Percentiles rank a stretch among this genome's conserved stretches.
phyloP scores from a whole-genome alignment of 225 moss, liverwort and hornwort genomes.

The Ulota crispa region DNA sequence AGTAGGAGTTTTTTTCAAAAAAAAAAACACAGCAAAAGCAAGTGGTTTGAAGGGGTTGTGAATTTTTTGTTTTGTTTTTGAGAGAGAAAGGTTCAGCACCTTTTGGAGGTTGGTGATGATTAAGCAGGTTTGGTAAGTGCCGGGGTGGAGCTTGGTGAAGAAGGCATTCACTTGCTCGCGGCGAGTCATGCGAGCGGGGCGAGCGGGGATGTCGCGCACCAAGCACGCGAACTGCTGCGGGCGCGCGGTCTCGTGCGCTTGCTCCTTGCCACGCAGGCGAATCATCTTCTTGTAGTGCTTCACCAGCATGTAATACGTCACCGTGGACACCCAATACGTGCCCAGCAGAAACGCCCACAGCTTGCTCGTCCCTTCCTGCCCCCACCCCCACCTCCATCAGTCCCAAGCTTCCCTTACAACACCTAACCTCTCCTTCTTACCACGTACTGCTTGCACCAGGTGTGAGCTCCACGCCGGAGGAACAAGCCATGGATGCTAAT shows the following conservation, averaged over 20 bases:
- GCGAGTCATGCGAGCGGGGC: slow-evolving; percentile 29
- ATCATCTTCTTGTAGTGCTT: slow-evolving; percentile 64
- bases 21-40: neutral
- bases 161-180: slow-evolving; percentile 52
- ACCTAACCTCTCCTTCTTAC: too few relatives aligned
- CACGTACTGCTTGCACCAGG: too few relatives aligned
- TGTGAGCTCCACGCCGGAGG: too few relatives aligned
- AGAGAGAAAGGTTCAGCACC: slow-evolving; percentile 2
- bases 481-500: too few relatives aligned
- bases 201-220: slow-evolving; percentile 52
- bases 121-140: slow-evolving; percentile 45
- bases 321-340: slow-evolving; percentile 52
- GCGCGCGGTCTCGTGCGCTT: slow-evolving; percentile 48
- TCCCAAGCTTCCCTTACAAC: too few relatives aligned
- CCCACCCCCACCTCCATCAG: too few relatives aligned
- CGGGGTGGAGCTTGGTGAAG: slow-evolving; percentile 57
- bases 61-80: neutral
- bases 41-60: neutral
- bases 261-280: slow-evolving; percentile 51
- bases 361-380: slow-evolving; percentile 32
- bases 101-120: slow-evolving; percentile 47
- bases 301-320: slow-evolving; percentile 42
- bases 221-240: slow-evolving; percentile 56
- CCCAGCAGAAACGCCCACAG: slow-evolving; percentile 65
- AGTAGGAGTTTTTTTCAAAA: too few relatives aligned